Conservation (phyloP, 441 rosid genomes). For the Mallotus japonicus region DNA sequence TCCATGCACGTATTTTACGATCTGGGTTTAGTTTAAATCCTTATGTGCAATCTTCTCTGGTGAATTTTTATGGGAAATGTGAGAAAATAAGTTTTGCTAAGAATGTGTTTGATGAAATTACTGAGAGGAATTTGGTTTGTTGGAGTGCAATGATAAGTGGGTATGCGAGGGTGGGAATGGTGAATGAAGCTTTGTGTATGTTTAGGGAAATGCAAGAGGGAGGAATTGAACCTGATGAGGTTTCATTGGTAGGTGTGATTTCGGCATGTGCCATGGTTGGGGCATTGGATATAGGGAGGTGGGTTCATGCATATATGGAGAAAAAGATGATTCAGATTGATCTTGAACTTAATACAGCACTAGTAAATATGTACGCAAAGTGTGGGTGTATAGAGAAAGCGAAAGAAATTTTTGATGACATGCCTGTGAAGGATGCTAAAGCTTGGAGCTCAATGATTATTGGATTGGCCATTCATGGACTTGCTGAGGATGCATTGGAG, state of each 20-base stretch:
- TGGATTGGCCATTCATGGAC: slow-evolving; percentile 29
- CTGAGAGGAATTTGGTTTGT: slow-evolving; percentile 59
- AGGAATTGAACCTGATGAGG: slow-evolving; percentile 47
- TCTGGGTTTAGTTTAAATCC: slow-evolving; percentile 21
- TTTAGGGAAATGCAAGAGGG: slow-evolving; percentile 44
- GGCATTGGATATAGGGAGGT: slow-evolving; percentile 28
- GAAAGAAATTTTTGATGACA: slow-evolving; percentile 25
- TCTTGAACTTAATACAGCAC: slow-evolving; percentile 24
- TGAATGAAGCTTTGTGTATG: slow-evolving; percentile 46
- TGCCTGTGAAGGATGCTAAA: slow-evolving; percentile 24
- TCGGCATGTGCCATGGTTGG: slow-evolving; percentile 30
- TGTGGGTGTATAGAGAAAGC: slow-evolving; percentile 31
- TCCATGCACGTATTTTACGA: slow-evolving; percentile 17
- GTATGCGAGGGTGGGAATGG: slow-evolving; percentile 54
- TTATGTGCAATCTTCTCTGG: slow-evolving; percentile 36
- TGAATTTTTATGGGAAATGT: slow-evolving; percentile 49
- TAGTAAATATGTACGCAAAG: slow-evolving; percentile 30
- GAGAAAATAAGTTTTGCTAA: slow-evolving; percentile 38
- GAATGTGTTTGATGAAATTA: slow-evolving; percentile 69
- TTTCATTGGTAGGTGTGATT: slow-evolving; percentile 38
- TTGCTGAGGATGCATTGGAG: slow-evolving; percentile 30
- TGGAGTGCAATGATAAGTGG: slow-evolving; percentile 77
- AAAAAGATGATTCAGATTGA: slow-evolving; percentile 15
- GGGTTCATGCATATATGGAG: slow-evolving; percentile 25
- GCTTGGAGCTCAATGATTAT: slow-evolving; percentile 30